phyloP scores from a whole-genome alignment of 2,329 filamentous ascomycete genomes.

The Emergomyces africanus region DNA sequence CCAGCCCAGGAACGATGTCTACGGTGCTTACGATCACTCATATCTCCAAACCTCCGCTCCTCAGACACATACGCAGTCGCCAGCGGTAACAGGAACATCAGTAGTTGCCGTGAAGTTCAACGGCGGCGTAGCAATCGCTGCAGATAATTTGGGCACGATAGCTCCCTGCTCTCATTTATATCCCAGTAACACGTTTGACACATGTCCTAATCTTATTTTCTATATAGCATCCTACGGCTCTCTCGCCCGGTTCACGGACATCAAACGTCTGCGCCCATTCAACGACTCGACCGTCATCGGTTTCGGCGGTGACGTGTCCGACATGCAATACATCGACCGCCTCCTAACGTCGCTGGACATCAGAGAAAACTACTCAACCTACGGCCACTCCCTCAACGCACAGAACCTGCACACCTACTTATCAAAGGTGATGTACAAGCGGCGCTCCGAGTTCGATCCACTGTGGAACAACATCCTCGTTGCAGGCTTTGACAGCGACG shows the following conservation, averaged over 20 bases:
- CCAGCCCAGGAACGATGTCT: conserved; percentile 93
- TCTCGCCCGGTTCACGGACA: conserved; percentile 88
- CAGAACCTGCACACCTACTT: conserved; percentile 96
- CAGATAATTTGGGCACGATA: conserved; percentile 77
- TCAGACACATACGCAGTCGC: conserved; percentile 77
- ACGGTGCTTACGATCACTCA: conserved; percentile 81
- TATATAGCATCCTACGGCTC: conserved; percentile 84
- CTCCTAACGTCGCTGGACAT: conserved; percentile 78
- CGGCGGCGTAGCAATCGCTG: conserved; percentile 88
- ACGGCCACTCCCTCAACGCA: conserved; percentile 55
- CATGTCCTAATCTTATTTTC: not conserved
- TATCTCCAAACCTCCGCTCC: conserved; percentile 61
- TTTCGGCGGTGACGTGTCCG: conserved; percentile 92
- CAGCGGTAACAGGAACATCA: conserved; percentile 92
- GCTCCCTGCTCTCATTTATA: not conserved
- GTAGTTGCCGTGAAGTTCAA: conserved; percentile 93
- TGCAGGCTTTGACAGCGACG: conserved; percentile 68
- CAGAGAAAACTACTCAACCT: conserved; percentile 66
- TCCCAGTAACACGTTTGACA: not conserved
- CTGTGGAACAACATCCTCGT: conserved; percentile 95
- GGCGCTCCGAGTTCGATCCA: conserved; percentile 89
- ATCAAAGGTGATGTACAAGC: conserved; percentile 88
- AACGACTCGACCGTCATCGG: conserved; percentile 74
- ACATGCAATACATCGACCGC: conserved; percentile 97
- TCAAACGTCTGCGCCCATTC: conserved; percentile 88